Conservation (phyloP, 352 stramenopile genomes). For the Phytophthora citrophthora region DNA sequence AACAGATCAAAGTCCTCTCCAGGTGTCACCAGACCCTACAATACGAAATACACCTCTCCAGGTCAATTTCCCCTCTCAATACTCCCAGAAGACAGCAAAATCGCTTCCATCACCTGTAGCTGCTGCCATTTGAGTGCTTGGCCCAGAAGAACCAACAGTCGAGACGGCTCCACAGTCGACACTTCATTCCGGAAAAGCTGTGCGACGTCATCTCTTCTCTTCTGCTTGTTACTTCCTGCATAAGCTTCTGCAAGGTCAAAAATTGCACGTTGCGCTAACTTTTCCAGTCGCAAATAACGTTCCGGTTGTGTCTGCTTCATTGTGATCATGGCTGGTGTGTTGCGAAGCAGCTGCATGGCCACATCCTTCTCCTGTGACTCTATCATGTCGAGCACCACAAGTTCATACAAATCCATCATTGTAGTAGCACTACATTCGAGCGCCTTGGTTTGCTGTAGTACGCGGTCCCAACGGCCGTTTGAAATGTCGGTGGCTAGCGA, state of each 20-base stretch:
- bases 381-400: conserved; percentile 88
- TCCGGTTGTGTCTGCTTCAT: conserved; percentile 63
- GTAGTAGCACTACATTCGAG: conserved; percentile 66
- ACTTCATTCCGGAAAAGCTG: conserved; percentile 79
- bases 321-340: conserved; percentile 48
- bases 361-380: conserved; percentile 86
- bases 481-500: conserved; percentile 80
- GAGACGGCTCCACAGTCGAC: conserved; percentile 80
- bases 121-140: conserved; percentile 93
- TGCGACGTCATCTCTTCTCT: conserved; percentile 80
- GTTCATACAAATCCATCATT: conserved; percentile 92
- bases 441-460: conserved; percentile 88
- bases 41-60: conserved; percentile 1
- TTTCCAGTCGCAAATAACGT: conserved; percentile 75
- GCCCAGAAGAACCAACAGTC: conserved; percentile 86
- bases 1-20: conserved; percentile 89
- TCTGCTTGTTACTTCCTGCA: conserved; percentile 70
- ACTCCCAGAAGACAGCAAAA: neutral
- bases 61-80: neutral
- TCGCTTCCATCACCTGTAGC: conserved; percentile 45
- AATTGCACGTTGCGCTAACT: conserved; percentile 61
- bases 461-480: conserved; percentile 87
- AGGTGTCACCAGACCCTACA: conserved; percentile 61
- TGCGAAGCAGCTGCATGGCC: conserved; percentile 66
- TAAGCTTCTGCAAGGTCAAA: conserved; percentile 85